A percentile compares a stretch with the other conserved stretches of the same genome.
Evolutionary conservation across 2,329 filamentous ascomycete genomes (phyloP).

Genomic region (Cordyceps javanica): DNA sequence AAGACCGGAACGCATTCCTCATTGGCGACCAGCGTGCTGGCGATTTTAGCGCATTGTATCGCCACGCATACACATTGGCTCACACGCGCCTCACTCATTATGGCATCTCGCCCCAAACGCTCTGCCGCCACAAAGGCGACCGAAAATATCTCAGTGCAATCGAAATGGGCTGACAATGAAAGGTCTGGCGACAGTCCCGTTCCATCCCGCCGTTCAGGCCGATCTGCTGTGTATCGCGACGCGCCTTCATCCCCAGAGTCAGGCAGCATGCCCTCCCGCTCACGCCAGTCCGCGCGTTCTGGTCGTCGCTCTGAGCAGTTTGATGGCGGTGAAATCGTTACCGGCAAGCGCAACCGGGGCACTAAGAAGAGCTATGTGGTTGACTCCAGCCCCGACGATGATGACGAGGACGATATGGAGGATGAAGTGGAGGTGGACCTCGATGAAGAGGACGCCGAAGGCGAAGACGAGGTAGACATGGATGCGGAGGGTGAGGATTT

Average conservation of each 20-base stretch:
- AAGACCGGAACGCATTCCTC: neutral
- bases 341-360: constrained; percentile 47
- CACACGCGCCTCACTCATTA: constrained; percentile 21
- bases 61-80: neutral
- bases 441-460: constrained; percentile 33
- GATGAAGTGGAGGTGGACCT: constrained; percentile 28
- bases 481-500: constrained; percentile 36
- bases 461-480: constrained; percentile 28
- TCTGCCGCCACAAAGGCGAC: constrained; percentile 37
- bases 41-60: neutral
- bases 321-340: constrained; percentile 40
- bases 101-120: constrained; percentile 43
- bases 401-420: constrained; percentile 36
- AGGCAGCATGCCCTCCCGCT: constrained; percentile 26
- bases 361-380: constrained; percentile 56
- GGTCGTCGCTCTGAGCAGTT: constrained; percentile 33
- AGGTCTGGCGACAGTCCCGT: constrained; percentile 35
- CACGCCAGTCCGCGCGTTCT: constrained; percentile 40
- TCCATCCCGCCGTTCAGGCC: constrained; percentile 47
- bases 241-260: constrained; percentile 42
- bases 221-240: constrained; percentile 38
- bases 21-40: neutral
- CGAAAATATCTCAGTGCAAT: constrained; percentile 36
- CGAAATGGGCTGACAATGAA: constrained; percentile 33
- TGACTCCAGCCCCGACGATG: constrained; percentile 47